A percentile compares a stretch with the other conserved stretches of the same genome.
phyloP scores from a whole-genome alignment of 2,329 filamentous ascomycete genomes.

The Cephalotrichum gorgonifer region DNA sequence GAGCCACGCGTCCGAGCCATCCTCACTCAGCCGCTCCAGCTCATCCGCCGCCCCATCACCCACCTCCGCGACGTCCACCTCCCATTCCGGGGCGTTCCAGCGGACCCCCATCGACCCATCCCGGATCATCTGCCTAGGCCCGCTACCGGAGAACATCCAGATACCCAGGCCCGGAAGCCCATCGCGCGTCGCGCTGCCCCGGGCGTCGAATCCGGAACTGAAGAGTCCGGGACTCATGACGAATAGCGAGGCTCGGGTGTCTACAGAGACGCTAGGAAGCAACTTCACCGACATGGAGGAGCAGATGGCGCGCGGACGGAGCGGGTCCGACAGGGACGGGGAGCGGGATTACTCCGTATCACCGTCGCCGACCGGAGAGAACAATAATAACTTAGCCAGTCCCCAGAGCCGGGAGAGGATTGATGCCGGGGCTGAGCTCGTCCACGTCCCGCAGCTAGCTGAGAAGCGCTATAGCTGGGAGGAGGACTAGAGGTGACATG shows the following conservation, averaged over 20 bases:
- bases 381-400: slow-evolving; percentile 3
- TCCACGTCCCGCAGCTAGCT: slow-evolving; percentile 41
- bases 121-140: slow-evolving; percentile 43
- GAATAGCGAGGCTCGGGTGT: slow-evolving; percentile 10
- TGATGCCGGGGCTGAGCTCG: slow-evolving; percentile 30
- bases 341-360: not conserved
- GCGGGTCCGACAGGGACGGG: not conserved
- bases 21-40: slow-evolving; percentile 17
- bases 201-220: not conserved
- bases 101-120: slow-evolving; percentile 40
- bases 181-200: slow-evolving; percentile 9
- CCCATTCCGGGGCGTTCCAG: slow-evolving; percentile 19
- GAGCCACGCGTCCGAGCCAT: slow-evolving; percentile 12
- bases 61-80: slow-evolving; percentile 1
- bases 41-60: slow-evolving; percentile 14
- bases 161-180: slow-evolving; percentile 10
- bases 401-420: slow-evolving; percentile 28
- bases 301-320: slow-evolving; percentile 1
- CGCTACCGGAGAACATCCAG: slow-evolving; percentile 36
- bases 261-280: slow-evolving; percentile 34
- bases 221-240: slow-evolving; percentile 1
- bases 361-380: slow-evolving; percentile 6
- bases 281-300: slow-evolving; percentile 39
- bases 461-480: slow-evolving; percentile 43
- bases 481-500: slow-evolving; percentile 17